Base-by-base conservation (phyloP, 148 eudicot species). In the Cornus florida region DNA sequence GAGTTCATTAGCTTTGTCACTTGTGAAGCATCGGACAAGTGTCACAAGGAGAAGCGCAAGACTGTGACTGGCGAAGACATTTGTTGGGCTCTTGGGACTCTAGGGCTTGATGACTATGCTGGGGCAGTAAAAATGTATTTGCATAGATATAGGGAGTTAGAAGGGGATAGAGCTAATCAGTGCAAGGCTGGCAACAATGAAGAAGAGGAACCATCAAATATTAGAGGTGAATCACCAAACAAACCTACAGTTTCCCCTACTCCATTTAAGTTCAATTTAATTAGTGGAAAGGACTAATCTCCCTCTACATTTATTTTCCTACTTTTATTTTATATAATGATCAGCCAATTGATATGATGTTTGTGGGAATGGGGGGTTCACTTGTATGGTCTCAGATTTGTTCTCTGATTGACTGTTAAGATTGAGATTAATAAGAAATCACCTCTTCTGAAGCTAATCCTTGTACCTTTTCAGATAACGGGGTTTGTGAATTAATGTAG, bases 1-100 rank as follows among this genome's bases (percentile, higher is more conserved):
- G 87, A 84, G 78, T 84, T 84, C 69, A 82, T 84, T 7, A 82
- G 84, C 75, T 84, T 84, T 22, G 87, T 84, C 16, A 84, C 87
- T 6, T 74, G 82, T 60, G 87, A 84, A 48, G 87, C 87, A 14
- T 84, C 87, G 2, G 87, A 84, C 43, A 84, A 75, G 75, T 84
- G 87, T 64, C 82, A 79, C 64, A 82, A 79, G 39, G 87, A 84
- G 77, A 79, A 82, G 12, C 79, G 87, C 2, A 84, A 84, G 73
- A 84, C 87, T 1, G 84, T 84, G 8, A 84, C 81, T 64, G 87
- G 87, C 8, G 87, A 84, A 59, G 87, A 84, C 78, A 73, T 84
- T n/a, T 84, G 87, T 53, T 84, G 87, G 84, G 87, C 87, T 3
- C 72, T 84, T 4, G 38, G 77, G 7, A 62, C 79, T 23, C 57